These are phyloP conservation scores for Omphalotus olearius DNA, from an alignment of 1,284 basidiomycete species.

Conservation along the genomic window DNA sequence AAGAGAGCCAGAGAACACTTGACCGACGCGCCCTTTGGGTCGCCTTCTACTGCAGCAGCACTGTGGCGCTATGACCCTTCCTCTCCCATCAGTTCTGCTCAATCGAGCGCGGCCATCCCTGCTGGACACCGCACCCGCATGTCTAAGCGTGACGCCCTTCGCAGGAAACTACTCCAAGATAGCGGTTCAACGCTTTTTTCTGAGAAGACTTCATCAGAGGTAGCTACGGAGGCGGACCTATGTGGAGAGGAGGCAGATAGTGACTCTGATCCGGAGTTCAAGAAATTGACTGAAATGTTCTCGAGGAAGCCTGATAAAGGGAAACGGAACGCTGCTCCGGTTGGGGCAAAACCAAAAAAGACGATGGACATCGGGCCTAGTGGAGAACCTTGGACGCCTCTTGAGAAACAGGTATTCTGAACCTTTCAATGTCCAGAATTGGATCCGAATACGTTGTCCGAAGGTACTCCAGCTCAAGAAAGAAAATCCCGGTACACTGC, in stretches of 20 bases:
- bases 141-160: constrained; percentile 46
- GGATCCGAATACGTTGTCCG: constrained; percentile 1
- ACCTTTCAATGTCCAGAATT: not conserved
- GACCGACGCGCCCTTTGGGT: not conserved
- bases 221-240: no score
- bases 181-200: constrained; percentile 29
- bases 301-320: constrained; percentile 34
- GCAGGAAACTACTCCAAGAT: constrained; percentile 48
- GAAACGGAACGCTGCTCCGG: constrained; percentile 23
- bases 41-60: constrained; percentile 20
- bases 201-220: constrained; percentile 1
- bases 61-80: constrained; percentile 34
- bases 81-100: constrained; percentile 17
- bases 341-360: constrained; percentile 32
- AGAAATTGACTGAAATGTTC: constrained; percentile 44
- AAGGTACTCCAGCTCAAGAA: constrained; percentile 70
- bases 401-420: constrained; percentile 71
- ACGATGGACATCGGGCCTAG: constrained; percentile 65
- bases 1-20: constrained; percentile 4
- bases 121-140: constrained; percentile 17
- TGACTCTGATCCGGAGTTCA: constrained; percentile 45
- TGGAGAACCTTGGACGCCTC: constrained; percentile 75
- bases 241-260: constrained; percentile 23
- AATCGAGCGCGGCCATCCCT: constrained; percentile 19
- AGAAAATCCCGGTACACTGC: constrained; percentile 69